Conservation (phyloP, 768 basidiomycete species). For the Rossbeevera mucosa region DNA sequence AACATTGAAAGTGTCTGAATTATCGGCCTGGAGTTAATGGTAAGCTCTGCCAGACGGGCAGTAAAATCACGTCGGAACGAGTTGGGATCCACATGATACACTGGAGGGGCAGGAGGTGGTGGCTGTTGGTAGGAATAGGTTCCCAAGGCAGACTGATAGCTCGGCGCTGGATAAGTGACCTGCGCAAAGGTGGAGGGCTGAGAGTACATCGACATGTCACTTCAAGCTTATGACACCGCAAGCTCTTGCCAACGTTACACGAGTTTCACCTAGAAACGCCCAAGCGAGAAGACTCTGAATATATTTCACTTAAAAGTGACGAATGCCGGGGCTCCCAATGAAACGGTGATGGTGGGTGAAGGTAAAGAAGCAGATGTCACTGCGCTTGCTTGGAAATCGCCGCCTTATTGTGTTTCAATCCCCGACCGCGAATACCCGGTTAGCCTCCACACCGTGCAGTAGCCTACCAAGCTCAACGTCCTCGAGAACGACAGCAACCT, state of each 20-base stretch:
- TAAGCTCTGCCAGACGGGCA: constrained; percentile 70
- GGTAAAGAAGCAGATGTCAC: constrained; percentile 34
- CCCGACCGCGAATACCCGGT: constrained; percentile 33
- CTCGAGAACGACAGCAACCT: constrained; percentile 22
- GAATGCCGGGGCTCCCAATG: constrained; percentile 34
- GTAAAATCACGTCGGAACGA: constrained; percentile 77
- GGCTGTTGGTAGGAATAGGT: constrained; percentile 47
- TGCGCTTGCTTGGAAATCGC: constrained; percentile 23
- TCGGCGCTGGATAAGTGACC: constrained; percentile 32
- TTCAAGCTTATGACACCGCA: constrained; percentile 35
- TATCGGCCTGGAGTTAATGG: constrained; percentile 90
- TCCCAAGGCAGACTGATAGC: constrained; percentile 42
- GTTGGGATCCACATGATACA: constrained; percentile 57
- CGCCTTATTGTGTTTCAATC: constrained; percentile 29
- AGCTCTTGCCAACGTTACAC: constrained; percentile 31
- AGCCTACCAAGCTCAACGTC: constrained; percentile 16
- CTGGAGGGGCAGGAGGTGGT: constrained; percentile 37
- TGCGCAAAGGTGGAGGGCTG: constrained; percentile 40
- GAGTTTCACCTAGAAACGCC: constrained; percentile 31
- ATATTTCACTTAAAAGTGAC: constrained; percentile 49
- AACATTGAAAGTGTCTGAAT: constrained; percentile 91
- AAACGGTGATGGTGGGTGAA: constrained; percentile 45
- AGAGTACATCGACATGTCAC: constrained; percentile 60
- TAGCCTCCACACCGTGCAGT: constrained; percentile 1
- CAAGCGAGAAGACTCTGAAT: constrained; percentile 33